Conservation (phyloP, 2,329 filamentous ascomycete genomes). For the Aspergillus quadricinctus region DNA sequence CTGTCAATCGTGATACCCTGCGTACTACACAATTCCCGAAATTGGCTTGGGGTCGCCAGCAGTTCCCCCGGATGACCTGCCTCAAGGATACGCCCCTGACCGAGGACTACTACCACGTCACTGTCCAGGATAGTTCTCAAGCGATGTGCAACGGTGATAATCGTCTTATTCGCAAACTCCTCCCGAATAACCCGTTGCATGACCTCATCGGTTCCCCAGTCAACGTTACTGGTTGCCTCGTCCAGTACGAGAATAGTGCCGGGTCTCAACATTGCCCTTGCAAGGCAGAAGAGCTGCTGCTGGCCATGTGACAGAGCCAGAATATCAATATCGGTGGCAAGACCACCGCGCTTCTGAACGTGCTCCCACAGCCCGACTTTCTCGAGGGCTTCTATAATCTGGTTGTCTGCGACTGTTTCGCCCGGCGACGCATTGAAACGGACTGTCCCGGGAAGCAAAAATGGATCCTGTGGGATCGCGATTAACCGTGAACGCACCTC, state of each 20-base stretch:
- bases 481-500: conserved; percentile 13
- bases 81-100: background rate
- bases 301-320: conserved; percentile 48
- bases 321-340: conserved; percentile 31
- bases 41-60: background rate
- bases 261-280: conserved; percentile 48
- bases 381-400: conserved; percentile 21
- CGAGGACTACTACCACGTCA: background rate
- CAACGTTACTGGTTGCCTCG: conserved; percentile 18
- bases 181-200: background rate
- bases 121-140: background rate
- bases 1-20: background rate
- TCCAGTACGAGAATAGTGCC: conserved; percentile 23
- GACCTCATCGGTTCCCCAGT: background rate
- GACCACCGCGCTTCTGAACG: conserved; percentile 24
- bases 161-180: background rate
- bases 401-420: conserved; percentile 9
- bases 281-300: conserved; percentile 56
- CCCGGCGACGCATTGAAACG: conserved; percentile 17
- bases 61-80: background rate
- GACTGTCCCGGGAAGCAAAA: conserved; percentile 16
- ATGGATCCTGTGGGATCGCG: conserved; percentile 22
- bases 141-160: background rate
- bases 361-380: conserved; percentile 24
- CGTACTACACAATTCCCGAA: background rate